Evolutionary conservation across 2,329 filamentous ascomycete species (phyloP), one percentile per base, ranked within the genome.

Genomic region (Penicillium sp.): DNA sequence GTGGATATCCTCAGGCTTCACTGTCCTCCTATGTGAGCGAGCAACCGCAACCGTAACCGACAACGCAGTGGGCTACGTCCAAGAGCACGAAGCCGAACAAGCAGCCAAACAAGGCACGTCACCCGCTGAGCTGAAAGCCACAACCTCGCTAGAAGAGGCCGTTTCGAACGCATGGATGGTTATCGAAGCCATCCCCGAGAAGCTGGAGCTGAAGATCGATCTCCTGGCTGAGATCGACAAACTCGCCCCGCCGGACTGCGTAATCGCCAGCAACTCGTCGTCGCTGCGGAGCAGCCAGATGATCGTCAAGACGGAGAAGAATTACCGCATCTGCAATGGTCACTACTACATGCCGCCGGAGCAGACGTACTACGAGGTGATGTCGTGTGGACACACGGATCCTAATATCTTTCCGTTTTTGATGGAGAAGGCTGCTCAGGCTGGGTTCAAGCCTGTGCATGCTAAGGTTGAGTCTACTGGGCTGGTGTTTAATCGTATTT

Each of bases 301-400:
- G 60, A 57, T 64, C 48, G 50, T 28, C 25, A 59, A 62, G 1
- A 62, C 61, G 31, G 37, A 52, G 25, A 48, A 53, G 25, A 62
- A 61, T n/a, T 64, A 62, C 53, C 61, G 61, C n/a, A 62, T 62
- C 53, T 61, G 56, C 19, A 62, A 64, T 47, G 53, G 53, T 6
- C 61, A 64, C 12, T 62, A 64, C 35, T 64, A 64, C 36, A 64
- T 64, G 61, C 60, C 61, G 35, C 61, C 61, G 1, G 61, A 64
- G 1, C 61, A 64, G 48, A 25, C 26, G 4, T 61, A 58, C 46
- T 61, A 47, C 33, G 62, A 62, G 55, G 9, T 61, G 6, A 64
- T 63, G 60, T 59, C 57, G 22, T 64, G 60, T 36, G 59, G 62
- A 12, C 3, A 59, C 3, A 64, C 60, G 10, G 62, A 60, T 26